Evolutionary conservation across 2,329 filamentous ascomycete genomes (phyloP), one percentile per base, ranked within the genome.

Genomic region (Zalaria sp.): DNA sequence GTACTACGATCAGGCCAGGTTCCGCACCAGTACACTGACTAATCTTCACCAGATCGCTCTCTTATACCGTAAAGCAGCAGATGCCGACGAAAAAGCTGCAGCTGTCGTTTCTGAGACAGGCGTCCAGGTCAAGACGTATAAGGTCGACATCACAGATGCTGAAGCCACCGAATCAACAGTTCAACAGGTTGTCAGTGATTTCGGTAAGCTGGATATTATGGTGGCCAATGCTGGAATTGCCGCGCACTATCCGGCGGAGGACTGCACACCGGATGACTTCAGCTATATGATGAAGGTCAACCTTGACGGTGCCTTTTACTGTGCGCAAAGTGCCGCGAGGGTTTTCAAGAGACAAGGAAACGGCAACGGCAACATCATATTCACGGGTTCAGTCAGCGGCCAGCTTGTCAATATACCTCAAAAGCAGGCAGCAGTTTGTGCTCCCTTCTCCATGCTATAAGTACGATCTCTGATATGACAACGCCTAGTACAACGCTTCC

Each of bases 201-300:
- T 93, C 58, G 79, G 80, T 58, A 81, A 81, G 59, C 82, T 95
- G 49, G 86, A 94, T 63, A 79, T 83, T 58, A 75, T 95, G 29
- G 86, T 95, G 51, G 94, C 88, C 27, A 93, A 86, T 27, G 88
- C 88, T 35, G 88, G 88, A 28, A 93, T 95, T 65, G 88, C 84
- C 5, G 87, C 93, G 65, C 93, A 94, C 66, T 88, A 85, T 54
- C 80, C 88, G 52, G 86, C 86, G 35, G 79, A 85, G 51, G 78
- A 79, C 50, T 94, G 93, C 64, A 85, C 86, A 0, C 77, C 87
- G 49, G 83, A 91, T 49, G 81, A 85, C 49, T 79, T 93, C 63
- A 78, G 86, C 60, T 88, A 89, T 67, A 76, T 93, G 11, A 93
- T 84, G 83, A 77, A 75, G 40, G 86, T 93, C 57, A 93, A 93